These are phyloP conservation scores for Trichoderma gracile DNA, from an alignment of 2,329 filamentous ascomycete species.

Conservation along the genomic window DNA sequence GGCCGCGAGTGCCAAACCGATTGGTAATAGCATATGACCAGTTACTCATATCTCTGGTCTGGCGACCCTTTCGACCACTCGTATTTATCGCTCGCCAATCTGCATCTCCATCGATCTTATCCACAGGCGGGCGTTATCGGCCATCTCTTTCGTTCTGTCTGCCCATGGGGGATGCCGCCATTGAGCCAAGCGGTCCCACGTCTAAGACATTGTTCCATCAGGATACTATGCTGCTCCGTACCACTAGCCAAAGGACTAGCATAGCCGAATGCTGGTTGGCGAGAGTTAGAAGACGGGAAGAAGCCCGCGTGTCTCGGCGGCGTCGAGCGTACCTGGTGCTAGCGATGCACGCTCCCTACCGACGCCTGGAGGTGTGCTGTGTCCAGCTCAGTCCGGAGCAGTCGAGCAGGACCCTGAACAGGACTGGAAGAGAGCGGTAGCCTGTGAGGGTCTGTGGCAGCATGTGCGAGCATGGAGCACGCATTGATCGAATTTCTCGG, in stretches of 20 bases:
- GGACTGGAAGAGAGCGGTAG: not conserved
- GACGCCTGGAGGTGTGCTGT: not conserved
- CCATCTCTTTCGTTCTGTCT: not conserved
- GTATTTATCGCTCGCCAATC: conserved; percentile 24
- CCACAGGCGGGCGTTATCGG: conserved; percentile 14
- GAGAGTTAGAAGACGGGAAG: not conserved
- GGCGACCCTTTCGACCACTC: not conserved
- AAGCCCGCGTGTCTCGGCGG: conserved; percentile 1
- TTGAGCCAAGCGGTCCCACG: conserved; percentile 17
- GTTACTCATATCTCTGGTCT: not conserved
- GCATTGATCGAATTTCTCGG: not conserved
- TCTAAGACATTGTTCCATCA: not conserved
- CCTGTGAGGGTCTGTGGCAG: not conserved
- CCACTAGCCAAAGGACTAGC: not conserved
- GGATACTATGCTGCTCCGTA: not conserved
- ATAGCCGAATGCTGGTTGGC: conserved; percentile 20
- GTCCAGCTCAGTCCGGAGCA: not conserved
- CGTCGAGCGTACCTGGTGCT: not conserved
- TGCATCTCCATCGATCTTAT: conserved; percentile 24
- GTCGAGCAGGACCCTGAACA: not conserved
- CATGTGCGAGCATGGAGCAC: not conserved
- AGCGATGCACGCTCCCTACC: not conserved
- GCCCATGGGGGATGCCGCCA: not conserved
- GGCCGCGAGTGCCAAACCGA: not conserved
- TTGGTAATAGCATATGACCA: not conserved